phyloP scores from a whole-genome alignment of 1,139 yeast species.

The Protomyces arabidopsidicola region DNA sequence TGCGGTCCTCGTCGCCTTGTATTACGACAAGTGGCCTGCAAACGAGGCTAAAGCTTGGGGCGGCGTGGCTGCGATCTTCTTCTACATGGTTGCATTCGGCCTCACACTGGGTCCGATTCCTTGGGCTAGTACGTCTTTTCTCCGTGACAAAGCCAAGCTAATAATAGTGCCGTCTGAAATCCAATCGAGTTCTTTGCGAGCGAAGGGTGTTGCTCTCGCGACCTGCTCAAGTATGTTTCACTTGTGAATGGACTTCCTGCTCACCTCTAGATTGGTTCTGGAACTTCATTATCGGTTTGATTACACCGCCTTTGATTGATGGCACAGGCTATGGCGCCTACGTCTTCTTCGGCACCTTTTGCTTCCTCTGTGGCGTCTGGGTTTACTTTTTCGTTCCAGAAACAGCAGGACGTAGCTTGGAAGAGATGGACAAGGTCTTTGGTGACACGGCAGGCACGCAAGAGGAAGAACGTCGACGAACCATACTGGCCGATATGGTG shows the following conservation, averaged over 20 bases:
- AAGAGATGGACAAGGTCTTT: conserved; percentile 55
- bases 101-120: conserved; percentile 28
- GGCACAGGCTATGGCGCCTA: conserved; percentile 25
- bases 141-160: neutral
- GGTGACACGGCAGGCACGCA: conserved; percentile 22
- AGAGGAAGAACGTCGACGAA: conserved; percentile 21
- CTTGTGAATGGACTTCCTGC: neutral
- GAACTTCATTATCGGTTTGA: conserved; percentile 33
- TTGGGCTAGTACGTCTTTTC: conserved; percentile 14
- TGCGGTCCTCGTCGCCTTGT: conserved; percentile 50
- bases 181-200: conserved; percentile 27
- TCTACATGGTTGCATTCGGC: conserved; percentile 26
- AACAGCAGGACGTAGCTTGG: conserved; percentile 55
- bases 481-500: neutral
- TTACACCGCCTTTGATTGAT: conserved; percentile 26
- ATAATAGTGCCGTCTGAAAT: conserved; percentile 21
- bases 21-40: conserved; percentile 17
- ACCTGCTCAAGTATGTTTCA: conserved; percentile 16
- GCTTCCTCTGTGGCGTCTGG: conserved; percentile 39
- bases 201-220: conserved; percentile 29
- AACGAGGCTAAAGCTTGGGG: conserved; percentile 24
- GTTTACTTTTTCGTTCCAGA: conserved; percentile 52
- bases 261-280: conserved; percentile 21
- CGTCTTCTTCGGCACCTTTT: conserved; percentile 40
- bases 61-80: conserved; percentile 18